Base-by-base conservation (phyloP, 1,284 basidiomycete species). In the Leccinum subrobustum region DNA sequence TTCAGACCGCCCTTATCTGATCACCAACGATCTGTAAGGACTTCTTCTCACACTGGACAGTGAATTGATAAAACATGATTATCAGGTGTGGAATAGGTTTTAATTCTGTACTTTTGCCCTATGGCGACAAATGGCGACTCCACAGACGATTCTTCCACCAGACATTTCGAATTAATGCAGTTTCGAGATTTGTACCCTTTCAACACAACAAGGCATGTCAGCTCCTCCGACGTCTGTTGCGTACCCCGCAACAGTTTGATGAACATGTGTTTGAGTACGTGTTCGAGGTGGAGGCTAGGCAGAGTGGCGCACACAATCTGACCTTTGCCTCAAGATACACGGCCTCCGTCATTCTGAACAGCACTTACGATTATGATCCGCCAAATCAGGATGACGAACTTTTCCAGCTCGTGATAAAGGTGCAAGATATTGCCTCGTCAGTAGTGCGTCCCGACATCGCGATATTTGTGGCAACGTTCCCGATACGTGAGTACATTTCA, bases 1-100 rank as follows among this genome's bases (percentile, higher is more conserved):
- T 35, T 70, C 68, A 7, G 61, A 59, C 20, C 67, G 69, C 18
- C 71, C 68, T 16, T 25, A 25, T 25, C 0, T 50, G 0, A 50
- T 50, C 23, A 50, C 47, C 16, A 44, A 16, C 12, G 39, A 55
- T 5, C n/a, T 55, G 54, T 44, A 44, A 44, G 54, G n/a, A 44
- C 37, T 2, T 29, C 6, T 50, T 25, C 14, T 54, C 37, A 3
- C 42, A 3, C 11, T 25, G n/a, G 16, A n/a, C 33, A 29, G 50
- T 31, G 9, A 18, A 54, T 20, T 54, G 25, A 25, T 25, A 9
- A 55, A 6, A 29, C 23, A 16, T 29, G 1, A 37, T 53, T 14
- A 20, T 3, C 16, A 55, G 54, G 9, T 55, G 54, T 31, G 54
- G 54, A 20, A 16, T 55, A 55, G 39, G n/a, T 31, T 55, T 55